Evolutionary conservation across 805 yeast species (phyloP).

Genomic region (Metschnikowia continentalis): DNA sequence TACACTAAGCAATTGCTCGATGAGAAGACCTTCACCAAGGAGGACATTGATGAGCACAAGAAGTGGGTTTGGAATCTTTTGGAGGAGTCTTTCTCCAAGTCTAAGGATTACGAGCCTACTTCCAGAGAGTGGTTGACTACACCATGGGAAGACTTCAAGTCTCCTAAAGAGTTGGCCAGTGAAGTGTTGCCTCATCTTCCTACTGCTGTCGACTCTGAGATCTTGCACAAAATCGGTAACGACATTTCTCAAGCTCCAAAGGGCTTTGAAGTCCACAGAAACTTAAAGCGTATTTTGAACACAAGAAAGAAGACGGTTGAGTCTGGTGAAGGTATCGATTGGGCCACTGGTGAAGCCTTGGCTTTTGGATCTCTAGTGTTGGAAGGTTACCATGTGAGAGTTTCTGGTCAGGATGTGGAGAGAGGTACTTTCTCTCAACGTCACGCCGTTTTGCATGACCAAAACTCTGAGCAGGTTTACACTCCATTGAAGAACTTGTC

Average conservation of each 20-base stretch:
- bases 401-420: constrained; percentile 99
- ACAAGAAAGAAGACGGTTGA: constrained; percentile 84
- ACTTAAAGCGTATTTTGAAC: constrained; percentile 89
- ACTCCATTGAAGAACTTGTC: constrained; percentile 80
- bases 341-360: constrained; percentile 99
- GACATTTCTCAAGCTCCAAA: constrained; percentile 81
- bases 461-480: constrained; percentile 74
- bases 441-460: constrained; percentile 97
- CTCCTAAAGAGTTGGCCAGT: constrained; percentile 93
- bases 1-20: constrained; percentile 74
- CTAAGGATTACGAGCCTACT: constrained; percentile 86
- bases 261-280: constrained; percentile 86
- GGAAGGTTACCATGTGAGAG: constrained; percentile 96
- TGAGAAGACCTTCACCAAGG: constrained; percentile 86
- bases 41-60: constrained; percentile 92
- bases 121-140: constrained; percentile 97
- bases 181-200: constrained; percentile 95
- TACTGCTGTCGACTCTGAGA: constrained; percentile 75
- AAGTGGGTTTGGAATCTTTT: constrained; percentile 95
- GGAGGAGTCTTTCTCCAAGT: constrained; percentile 84
- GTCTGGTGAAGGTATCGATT: constrained; percentile 90
- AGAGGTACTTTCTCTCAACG: constrained; percentile 99
- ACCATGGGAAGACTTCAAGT: constrained; percentile 98
- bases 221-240: constrained; percentile 73
- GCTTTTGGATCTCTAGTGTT: constrained; percentile 89